Base-by-base conservation (phyloP, 345 rosid genomes). In the Eutrema heterophyllum region DNA sequence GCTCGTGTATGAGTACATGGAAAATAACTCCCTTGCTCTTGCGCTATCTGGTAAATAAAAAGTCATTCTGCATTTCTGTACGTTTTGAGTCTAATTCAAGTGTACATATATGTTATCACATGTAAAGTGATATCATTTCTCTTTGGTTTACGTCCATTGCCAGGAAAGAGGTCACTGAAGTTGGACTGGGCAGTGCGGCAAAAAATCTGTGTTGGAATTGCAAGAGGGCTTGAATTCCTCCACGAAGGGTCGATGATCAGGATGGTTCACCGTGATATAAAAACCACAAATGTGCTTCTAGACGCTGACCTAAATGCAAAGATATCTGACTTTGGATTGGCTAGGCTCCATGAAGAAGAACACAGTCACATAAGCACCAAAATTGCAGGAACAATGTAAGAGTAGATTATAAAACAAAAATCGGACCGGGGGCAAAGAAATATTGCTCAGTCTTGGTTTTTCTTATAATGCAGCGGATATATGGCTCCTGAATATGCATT, bases 251-350 rank as follows among this genome's bases (percentile, higher is more conserved):
- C 95, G 0, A 40, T 27, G 21, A 61, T 86, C 35, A 85, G 74
- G 62, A 85, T 89, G 63, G 81, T 89, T 56, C 94, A 86, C 46
- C 80, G 89, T 55, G 93, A 88, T 70, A 88, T 88, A 58, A 88
- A 88, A 72, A 80, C 79, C 21, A 74, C 87, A 2, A 88, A 88
- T 62, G 83, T 86, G 38, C 84, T 86, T 15, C 83, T 89, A 27
- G 87, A 86, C n/a, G 45, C 15, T 0, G 75, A 84, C 50, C 71
- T 86, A 2, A 86, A 80, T 61, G 81, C 94, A 7, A 89, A 84
- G 61, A 89, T 89, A 71, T 89, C 91, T 0, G 94, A 89, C 61
- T 89, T 89, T 62, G 91, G 91, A 8, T 58, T 89, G 77, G 91
- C 94, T 56, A 84, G 81, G 72, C 86, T 84, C 39, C 46, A 83